Percentiles rank a stretch among this genome's conserved stretches.
These are phyloP conservation scores for Mycena galericulata DNA, from an alignment of 768 basidiomycete species.

Conservation along the genomic window DNA sequence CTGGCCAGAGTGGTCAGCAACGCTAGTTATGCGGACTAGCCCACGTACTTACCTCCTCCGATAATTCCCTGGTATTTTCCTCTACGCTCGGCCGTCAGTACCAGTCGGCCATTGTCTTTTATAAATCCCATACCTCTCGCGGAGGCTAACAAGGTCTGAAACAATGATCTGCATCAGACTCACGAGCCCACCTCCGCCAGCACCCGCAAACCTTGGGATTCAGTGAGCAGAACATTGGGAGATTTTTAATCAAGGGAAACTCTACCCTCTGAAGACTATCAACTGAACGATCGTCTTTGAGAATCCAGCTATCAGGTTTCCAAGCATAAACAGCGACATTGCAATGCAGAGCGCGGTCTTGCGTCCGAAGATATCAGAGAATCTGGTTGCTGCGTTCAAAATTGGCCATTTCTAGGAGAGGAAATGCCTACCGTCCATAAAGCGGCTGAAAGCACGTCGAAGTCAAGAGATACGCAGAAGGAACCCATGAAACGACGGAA, in stretches of 20 bases:
- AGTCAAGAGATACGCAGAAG: slow-evolving; percentile 77
- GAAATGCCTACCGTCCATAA: slow-evolving; percentile 56
- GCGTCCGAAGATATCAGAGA: slow-evolving; percentile 76
- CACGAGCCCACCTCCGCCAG: slow-evolving; percentile 78
- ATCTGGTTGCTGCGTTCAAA: slow-evolving; percentile 31
- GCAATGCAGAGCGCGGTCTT: slow-evolving; percentile 69
- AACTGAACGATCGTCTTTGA: slow-evolving; percentile 73
- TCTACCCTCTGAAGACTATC: slow-evolving; percentile 71
- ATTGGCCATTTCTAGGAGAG: not conserved
- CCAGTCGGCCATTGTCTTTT: not conserved
- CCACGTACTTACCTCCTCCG: slow-evolving; percentile 48
- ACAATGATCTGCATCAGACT: slow-evolving; percentile 80
- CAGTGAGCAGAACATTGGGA: not conserved
- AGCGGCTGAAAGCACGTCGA: slow-evolving; percentile 73
- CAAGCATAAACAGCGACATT: slow-evolving; percentile 74
- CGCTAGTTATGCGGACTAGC: slow-evolving; percentile 40
- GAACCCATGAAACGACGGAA: slow-evolving; percentile 76
- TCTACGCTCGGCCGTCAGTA: slow-evolving; percentile 42
- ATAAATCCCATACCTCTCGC: slow-evolving; percentile 60
- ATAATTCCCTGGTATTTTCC: slow-evolving; percentile 87
- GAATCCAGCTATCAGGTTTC: slow-evolving; percentile 75
- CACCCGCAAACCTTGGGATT: slow-evolving; percentile 60
- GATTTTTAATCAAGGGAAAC: not conserved
- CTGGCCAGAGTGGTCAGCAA: slow-evolving; percentile 20
- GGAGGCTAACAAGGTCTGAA: slow-evolving; percentile 78